Conservation (phyloP, 305 asterid genomes). For the Fraxinus latifolia region DNA sequence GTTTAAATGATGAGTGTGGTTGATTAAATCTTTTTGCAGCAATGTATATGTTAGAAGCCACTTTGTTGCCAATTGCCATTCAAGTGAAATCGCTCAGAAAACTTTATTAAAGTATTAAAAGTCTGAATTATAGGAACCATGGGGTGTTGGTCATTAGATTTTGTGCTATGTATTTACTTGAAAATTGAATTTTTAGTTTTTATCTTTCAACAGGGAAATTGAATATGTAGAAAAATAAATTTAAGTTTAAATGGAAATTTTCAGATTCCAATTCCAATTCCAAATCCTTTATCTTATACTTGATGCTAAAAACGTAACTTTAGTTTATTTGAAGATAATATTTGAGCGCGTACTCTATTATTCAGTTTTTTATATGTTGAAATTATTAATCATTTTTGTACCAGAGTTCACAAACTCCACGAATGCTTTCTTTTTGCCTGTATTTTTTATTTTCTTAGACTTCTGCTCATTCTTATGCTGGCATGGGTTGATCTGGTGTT, state of each 20-base stretch:
- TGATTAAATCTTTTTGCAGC: background rate
- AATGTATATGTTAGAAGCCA: background rate
- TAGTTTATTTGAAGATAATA: background rate
- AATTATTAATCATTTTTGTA: background rate
- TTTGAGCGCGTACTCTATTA: background rate
- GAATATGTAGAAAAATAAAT: background rate
- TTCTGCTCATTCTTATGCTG: conserved; percentile 19
- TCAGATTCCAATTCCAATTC: background rate
- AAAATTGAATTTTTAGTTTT: background rate
- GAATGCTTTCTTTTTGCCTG: background rate
- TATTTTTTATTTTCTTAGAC: background rate
- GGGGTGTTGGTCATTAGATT: background rate
- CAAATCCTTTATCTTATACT: background rate
- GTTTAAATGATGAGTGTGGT: background rate
- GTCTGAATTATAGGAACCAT: background rate
- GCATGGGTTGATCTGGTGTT: conserved; percentile 40
- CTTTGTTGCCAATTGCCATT: background rate
- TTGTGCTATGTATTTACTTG: background rate
- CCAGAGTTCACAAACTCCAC: background rate
- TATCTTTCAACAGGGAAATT: background rate
- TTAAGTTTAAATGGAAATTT: background rate
- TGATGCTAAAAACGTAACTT: background rate
- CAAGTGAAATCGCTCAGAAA: background rate
- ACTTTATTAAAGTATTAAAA: background rate
- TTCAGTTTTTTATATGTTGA: background rate